Conservation (phyloP, 2,329 filamentous ascomycete species). For the Metarhizium rileyi region DNA sequence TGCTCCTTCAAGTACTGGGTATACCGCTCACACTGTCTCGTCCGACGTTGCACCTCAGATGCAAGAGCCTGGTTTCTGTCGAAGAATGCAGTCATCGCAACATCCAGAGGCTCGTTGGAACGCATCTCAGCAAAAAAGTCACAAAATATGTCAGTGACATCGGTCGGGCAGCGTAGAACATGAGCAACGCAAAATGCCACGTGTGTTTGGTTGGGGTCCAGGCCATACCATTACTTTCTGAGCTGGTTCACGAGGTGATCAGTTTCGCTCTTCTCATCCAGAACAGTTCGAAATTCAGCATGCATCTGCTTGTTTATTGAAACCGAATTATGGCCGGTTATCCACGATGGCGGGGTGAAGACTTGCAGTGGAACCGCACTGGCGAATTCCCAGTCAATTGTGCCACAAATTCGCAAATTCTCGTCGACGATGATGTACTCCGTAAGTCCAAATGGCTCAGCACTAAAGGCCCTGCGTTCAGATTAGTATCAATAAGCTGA, state of each 20-base stretch:
- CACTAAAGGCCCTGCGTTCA: slow-evolving; percentile 11
- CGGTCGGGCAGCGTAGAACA: slow-evolving; percentile 9
- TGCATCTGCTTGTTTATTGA: slow-evolving; percentile 4
- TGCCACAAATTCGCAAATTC: slow-evolving; percentile 12
- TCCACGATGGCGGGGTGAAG: slow-evolving; percentile 13
- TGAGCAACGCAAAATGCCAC: slow-evolving; percentile 10
- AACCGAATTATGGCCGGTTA: slow-evolving; percentile 9
- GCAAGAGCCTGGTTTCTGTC: slow-evolving; percentile 5
- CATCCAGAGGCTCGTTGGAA: slow-evolving; percentile 6
- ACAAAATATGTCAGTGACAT: slow-evolving; percentile 8
- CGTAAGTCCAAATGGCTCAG: slow-evolving; percentile 15
- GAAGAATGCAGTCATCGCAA: slow-evolving; percentile 10
- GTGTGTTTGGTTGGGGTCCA: slow-evolving; percentile 3
- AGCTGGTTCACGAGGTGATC: slow-evolving; percentile 5
- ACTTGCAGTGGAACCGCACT: slow-evolving; percentile 9
- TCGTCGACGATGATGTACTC: slow-evolving; percentile 17
- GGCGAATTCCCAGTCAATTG: slow-evolving; percentile 20
- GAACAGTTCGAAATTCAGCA: slow-evolving; percentile 7
- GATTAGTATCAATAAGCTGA: slow-evolving; percentile 8
- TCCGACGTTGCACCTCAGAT: slow-evolving; percentile 8
- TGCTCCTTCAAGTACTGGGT: slow-evolving; percentile 11
- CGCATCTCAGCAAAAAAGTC: slow-evolving; percentile 7
- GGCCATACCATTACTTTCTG: slow-evolving; percentile 11
- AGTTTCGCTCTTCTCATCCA: slow-evolving; percentile 7
- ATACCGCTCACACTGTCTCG: slow-evolving; percentile 11